phyloP scores from a whole-genome alignment of 495 filamentous ascomycete species.

The Tuber umbilicatum region DNA sequence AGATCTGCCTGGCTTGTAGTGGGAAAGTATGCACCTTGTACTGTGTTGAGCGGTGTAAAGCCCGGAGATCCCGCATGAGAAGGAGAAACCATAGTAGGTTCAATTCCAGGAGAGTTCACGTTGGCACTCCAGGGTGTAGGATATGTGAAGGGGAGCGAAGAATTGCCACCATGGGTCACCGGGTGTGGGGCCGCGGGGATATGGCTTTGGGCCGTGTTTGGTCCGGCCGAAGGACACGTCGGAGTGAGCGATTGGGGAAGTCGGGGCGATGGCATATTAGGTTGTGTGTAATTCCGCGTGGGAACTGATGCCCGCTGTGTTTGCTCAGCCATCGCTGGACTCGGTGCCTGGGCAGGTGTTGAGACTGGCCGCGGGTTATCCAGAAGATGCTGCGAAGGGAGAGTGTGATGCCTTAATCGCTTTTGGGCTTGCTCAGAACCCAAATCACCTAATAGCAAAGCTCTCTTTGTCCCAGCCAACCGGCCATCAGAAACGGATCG shows the following conservation, averaged over 20 bases:
- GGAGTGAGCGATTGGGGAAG: slow-evolving; percentile 14
- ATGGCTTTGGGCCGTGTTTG: not conserved
- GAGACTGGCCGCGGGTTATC: not conserved
- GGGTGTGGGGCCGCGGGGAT: not conserved
- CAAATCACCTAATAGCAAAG: not conserved
- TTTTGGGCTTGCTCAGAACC: not conserved
- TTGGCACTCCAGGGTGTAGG: not conserved
- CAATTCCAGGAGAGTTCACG: not conserved
- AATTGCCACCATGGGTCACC: not conserved
- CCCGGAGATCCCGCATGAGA: not conserved
- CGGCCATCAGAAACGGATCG: not conserved
- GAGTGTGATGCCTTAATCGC: not conserved
- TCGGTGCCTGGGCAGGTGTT: not conserved
- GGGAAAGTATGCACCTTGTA: not conserved
- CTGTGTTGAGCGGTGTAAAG: not conserved
- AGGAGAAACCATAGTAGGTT: not conserved
- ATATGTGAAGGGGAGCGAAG: not conserved
- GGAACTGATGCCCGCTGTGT: not conserved
- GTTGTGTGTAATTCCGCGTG: slow-evolving; percentile 10
- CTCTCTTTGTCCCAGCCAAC: not conserved
- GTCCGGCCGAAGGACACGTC: slow-evolving; percentile 14
- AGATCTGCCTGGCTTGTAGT: not conserved
- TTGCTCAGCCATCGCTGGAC: not conserved
- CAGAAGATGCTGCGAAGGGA: not conserved
- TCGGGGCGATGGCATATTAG: slow-evolving; percentile 16